Evolutionary conservation across 768 basidiomycete genomes (phyloP).

Genomic region (Paxillus rubicundulus): DNA sequence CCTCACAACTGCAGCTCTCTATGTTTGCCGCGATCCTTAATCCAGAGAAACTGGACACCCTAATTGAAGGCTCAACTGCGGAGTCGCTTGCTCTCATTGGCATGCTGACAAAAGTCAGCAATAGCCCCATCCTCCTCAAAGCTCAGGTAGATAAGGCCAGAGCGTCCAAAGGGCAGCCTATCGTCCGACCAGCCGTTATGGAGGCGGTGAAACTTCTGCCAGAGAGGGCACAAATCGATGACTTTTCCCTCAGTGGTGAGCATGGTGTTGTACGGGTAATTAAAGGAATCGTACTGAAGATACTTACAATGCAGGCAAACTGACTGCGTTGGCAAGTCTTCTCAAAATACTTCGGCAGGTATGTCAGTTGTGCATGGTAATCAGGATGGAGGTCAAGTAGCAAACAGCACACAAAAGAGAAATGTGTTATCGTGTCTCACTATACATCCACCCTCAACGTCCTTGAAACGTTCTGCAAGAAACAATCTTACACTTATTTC

Average conservation of each 20-base stretch:
- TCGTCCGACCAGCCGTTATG: conserved; percentile 48
- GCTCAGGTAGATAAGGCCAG: conserved; percentile 68
- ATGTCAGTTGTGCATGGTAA: not conserved
- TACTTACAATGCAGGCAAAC: conserved; percentile 57
- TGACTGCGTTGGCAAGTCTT: conserved; percentile 63
- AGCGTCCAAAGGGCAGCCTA: conserved; percentile 37
- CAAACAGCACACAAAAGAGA: conserved; percentile 75
- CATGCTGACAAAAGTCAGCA: conserved; percentile 85
- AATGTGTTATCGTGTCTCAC: conserved; percentile 95
- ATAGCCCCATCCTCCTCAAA: conserved; percentile 84
- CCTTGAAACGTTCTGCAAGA: conserved; percentile 81
- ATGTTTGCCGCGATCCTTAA: conserved; percentile 78
- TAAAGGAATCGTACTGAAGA: not conserved
- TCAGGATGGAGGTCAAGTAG: conserved; percentile 1
- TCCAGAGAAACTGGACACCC: conserved; percentile 62
- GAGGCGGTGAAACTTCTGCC: conserved; percentile 67
- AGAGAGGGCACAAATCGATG: conserved; percentile 55
- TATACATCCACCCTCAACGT: conserved; percentile 94
- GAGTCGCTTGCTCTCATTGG: conserved; percentile 80
- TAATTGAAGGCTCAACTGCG: conserved; percentile 69
- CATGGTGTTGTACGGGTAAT: not conserved
- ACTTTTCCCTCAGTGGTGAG: conserved; percentile 79
- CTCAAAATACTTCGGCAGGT: conserved; percentile 62
- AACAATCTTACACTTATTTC: conserved; percentile 70
- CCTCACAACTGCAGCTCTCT: conserved; percentile 76